phyloP scores from a whole-genome alignment of 2,329 filamentous ascomycete genomes.

The Xylaria sp. region DNA sequence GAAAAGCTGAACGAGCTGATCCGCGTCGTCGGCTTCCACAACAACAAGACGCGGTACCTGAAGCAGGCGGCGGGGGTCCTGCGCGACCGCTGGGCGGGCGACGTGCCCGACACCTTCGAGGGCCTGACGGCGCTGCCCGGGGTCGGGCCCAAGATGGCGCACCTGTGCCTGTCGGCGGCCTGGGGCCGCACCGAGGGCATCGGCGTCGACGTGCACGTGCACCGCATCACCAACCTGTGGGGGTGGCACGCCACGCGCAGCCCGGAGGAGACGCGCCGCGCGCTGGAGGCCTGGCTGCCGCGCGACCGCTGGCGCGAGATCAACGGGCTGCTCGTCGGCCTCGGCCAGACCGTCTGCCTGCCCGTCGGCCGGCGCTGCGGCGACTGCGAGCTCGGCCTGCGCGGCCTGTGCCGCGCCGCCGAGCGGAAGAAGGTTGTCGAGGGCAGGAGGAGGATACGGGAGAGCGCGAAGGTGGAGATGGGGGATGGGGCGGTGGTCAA shows the following conservation, averaged over 20 bases:
- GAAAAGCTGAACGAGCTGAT: conserved; percentile 72
- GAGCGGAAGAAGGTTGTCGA: conserved; percentile 65
- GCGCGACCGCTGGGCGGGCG: conserved; percentile 68
- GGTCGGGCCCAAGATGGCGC: conserved; percentile 94
- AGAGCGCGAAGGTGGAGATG: conserved; percentile 35
- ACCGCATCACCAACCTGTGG: conserved; percentile 93
- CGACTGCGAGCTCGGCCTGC: conserved; percentile 78
- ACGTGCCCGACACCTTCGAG: conserved; percentile 79
- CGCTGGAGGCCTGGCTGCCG: conserved; percentile 82
- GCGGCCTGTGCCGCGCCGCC: conserved; percentile 75
- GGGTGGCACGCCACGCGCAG: conserved; percentile 82
- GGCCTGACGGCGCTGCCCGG: conserved; percentile 79
- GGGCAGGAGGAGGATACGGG: conserved; percentile 58
- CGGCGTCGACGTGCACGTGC: conserved; percentile 92
- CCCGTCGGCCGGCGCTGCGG: conserved; percentile 81
- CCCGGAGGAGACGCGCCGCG: conserved; percentile 79
- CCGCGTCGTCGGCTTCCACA: conserved; percentile 87
- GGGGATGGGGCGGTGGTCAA: conserved; percentile 29
- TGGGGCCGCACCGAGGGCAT: conserved; percentile 71
- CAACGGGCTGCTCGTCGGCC: conserved; percentile 83
- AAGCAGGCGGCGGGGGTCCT: conserved; percentile 75
- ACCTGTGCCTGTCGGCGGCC: conserved; percentile 79
- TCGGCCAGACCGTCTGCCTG: conserved; percentile 84
- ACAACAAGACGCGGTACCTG: conserved; percentile 87
- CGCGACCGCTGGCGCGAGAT: conserved; percentile 88